Conservation (phyloP, 148 eudicot genomes). For the Cornus kousa region DNA sequence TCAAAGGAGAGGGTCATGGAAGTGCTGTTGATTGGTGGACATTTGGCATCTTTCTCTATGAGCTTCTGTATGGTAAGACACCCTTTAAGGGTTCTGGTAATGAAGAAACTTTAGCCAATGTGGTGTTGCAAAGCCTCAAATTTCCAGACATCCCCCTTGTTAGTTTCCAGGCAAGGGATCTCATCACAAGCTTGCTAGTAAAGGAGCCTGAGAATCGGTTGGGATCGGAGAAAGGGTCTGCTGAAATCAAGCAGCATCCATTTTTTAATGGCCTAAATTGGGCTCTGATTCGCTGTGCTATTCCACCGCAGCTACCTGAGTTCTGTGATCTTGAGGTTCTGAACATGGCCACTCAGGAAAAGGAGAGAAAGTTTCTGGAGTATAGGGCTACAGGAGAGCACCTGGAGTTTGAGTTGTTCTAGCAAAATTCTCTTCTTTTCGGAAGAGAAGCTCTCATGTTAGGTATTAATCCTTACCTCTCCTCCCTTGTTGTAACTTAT, state of each 20-base stretch:
- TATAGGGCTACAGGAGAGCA: conserved; percentile 50
- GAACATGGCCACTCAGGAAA: conserved; percentile 23
- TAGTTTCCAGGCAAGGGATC: conserved; percentile 79
- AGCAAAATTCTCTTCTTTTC: conserved; percentile 7
- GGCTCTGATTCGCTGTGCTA: conserved; percentile 87
- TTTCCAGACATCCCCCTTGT: conserved; percentile 84
- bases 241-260: conserved; percentile 87
- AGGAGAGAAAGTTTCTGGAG: conserved; percentile 46
- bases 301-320: conserved; percentile 82
- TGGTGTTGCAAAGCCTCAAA: conserved; percentile 58
- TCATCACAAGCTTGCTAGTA: conserved; percentile 62
- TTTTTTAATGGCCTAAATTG: conserved; percentile 89
- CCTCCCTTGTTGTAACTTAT: conserved; percentile 11
- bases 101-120: conserved; percentile 87
- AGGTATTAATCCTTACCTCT: conserved; percentile 6
- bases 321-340: conserved; percentile 12
- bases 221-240: conserved; percentile 84
- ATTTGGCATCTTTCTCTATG: conserved; percentile 75
- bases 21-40: conserved; percentile 99
- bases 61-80: conserved; percentile 87
- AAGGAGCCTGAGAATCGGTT: conserved; percentile 81
- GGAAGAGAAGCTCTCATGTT: background rate
- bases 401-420: conserved; percentile 76
- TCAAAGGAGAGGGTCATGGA: conserved; percentile 92
- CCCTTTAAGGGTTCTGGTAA: conserved; percentile 83